A percentile compares a stretch with the other conserved stretches of the same genome.
These are phyloP conservation scores for Erysimum cheiri DNA, from an alignment of 441 rosid species.

Conservation along the genomic window DNA sequence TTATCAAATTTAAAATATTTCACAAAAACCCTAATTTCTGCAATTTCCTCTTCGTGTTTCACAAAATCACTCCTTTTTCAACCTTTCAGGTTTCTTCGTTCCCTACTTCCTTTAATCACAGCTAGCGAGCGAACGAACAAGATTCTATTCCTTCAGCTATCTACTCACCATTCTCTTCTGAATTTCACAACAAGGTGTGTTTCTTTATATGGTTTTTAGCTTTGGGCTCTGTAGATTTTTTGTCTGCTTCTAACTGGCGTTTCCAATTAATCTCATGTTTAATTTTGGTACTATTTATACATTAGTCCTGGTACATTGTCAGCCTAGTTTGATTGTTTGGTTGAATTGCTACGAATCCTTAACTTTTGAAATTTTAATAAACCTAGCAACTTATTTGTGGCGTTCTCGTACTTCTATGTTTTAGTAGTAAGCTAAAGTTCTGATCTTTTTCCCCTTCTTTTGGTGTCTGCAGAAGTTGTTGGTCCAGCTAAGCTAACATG, in stretches of 20 bases:
- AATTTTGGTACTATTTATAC: background rate
- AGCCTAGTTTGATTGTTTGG: background rate
- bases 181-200: background rate
- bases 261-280: background rate
- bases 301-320: background rate
- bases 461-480: conserved; percentile 16
- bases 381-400: background rate
- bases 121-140: background rate
- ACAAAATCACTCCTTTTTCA: background rate
- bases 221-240: background rate
- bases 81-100: background rate
- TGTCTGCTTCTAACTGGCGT: background rate
- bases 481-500: conserved; percentile 22
- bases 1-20: background rate
- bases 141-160: background rate
- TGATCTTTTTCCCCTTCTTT: background rate
- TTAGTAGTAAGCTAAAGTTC: conserved; percentile 1
- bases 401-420: background rate
- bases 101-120: background rate
- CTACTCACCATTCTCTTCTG: background rate
- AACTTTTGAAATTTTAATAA: background rate
- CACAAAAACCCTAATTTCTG: conserved; percentile 18
- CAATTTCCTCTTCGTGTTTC: background rate
- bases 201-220: background rate
- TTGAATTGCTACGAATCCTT: background rate